Evolutionary conservation across 495 filamentous ascomycete genomes (phyloP).

Genomic region (Hyaloscypha bicolor): DNA sequence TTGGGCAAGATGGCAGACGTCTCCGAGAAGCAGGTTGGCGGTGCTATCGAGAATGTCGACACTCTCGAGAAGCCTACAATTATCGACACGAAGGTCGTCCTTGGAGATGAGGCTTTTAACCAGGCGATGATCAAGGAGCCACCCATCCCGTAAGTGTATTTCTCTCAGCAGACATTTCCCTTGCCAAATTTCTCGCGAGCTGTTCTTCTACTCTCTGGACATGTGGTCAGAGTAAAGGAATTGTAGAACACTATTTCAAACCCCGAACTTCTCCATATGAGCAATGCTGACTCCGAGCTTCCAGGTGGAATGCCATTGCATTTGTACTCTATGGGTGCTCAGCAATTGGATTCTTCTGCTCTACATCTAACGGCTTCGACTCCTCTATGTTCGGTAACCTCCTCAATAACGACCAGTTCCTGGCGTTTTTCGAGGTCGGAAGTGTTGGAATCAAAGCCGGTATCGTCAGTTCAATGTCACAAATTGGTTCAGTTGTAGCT

Average conservation of each 20-base stretch:
- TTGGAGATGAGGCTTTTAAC: conserved; percentile 36
- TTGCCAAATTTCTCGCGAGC: neutral
- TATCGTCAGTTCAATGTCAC: conserved; percentile 29
- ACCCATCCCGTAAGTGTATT: conserved; percentile 22
- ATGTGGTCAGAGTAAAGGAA: neutral
- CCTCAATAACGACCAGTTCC: conserved; percentile 30
- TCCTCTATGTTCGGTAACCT: conserved; percentile 45
- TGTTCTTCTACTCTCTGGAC: neutral
- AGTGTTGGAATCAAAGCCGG: conserved; percentile 28
- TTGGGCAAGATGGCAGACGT: conserved; percentile 24
- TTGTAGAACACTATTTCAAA: neutral
- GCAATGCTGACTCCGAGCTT: neutral
- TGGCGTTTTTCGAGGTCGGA: conserved; percentile 27
- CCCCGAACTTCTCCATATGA: neutral
- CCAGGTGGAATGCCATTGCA: conserved; percentile 34
- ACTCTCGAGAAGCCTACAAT: conserved; percentile 15
- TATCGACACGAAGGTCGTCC: conserved; percentile 26
- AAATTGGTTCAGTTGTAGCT: conserved; percentile 28
- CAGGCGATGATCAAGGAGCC: conserved; percentile 38
- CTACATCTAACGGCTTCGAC: conserved; percentile 57
- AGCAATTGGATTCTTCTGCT: conserved; percentile 43
- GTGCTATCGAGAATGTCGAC: conserved; percentile 2
- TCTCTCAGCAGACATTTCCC: neutral
- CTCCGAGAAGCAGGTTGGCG: conserved; percentile 18
- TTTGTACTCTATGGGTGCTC: conserved; percentile 39